Base-by-base conservation (phyloP, 345 rosid genomes). In the Carallia pectinifolia region DNA sequence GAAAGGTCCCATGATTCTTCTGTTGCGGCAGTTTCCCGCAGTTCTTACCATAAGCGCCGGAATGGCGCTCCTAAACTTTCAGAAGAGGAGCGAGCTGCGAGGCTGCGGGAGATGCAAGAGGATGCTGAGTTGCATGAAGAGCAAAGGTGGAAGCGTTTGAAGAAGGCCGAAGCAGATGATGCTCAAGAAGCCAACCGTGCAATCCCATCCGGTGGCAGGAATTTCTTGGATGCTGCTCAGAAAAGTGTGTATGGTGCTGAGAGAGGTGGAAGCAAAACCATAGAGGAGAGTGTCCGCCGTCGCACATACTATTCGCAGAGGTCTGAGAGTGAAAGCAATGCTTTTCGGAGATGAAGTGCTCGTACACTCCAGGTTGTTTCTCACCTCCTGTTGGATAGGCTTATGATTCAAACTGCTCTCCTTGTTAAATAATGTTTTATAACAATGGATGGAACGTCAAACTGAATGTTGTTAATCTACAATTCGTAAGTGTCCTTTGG, bases 81-180 rank as follows among this genome's bases (percentile, higher is more conserved):
- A 38, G 97, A 88, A 80, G 94, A 89, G 74, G 97, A 95, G 74
- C 84, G 90, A 79, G 92, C 91, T 68, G 93, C 94, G 55, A 90
- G 80, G 79, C 77, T 95, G 61, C 74, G 65, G 68, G 88, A 86
- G 83, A 92, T 95, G 99, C 96, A 87, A 80, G 74, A 50, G 71
- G 88, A 92, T 80, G 99, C 97, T 47, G 92, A 89, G 83, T 74
- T 92, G 77, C 96, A 95, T 15, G 98, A 92, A 69, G 97, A 90
- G 68, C 96, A 92, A 62, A 90, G 99, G 74, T 92, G 96, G 96
- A 92, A 83, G 77, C 89, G 98, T 30, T 61, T 95, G 77, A 90
- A 79, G 84, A 92, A 83, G 75, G 97, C 96, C 1, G 98, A 88
- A 13, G 97, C 90, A 48, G 85, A 78, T 1, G 97, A 90, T 76